Conservation (phyloP, 805 yeast species). For the Metschnikowia koreensis region DNA sequence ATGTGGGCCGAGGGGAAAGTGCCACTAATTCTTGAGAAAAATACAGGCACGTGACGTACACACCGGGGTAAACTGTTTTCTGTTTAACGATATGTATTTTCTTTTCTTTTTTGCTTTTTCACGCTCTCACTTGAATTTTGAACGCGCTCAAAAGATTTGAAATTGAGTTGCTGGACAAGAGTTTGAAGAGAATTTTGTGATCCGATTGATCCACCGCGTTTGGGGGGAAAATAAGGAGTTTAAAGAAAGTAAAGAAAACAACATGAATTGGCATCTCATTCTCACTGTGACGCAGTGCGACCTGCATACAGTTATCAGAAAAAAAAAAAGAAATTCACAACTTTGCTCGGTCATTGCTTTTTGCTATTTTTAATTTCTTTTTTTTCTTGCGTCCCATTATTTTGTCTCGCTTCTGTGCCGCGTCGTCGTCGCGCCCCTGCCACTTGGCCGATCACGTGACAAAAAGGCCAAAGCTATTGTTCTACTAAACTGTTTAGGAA, state of each 20-base stretch:
- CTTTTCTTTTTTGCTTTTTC: neutral
- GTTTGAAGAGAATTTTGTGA: neutral
- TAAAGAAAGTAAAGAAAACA: neutral
- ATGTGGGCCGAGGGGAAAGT: slow-evolving; percentile 1
- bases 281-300: slow-evolving; percentile 4
- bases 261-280: neutral
- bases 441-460: neutral
- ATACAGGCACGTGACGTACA: neutral
- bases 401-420: neutral
- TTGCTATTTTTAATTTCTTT: neutral
- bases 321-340: slow-evolving; percentile 1
- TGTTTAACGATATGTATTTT: neutral
- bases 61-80: neutral
- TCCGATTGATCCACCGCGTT: neutral
- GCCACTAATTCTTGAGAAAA: neutral
- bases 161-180: too few relatives aligned
- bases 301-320: slow-evolving; percentile 2
- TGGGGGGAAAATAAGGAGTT: neutral
- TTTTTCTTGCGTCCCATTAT: too few relatives aligned
- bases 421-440: neutral
- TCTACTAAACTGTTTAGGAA: neutral
- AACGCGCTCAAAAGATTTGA: neutral
- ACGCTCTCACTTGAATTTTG: neutral
- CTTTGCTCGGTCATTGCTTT: slow-evolving; percentile 4
- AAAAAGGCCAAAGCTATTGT: neutral